Evolutionary conservation across 176 grass and related monocot species (phyloP).

Genomic region (Triticum monococcum): DNA sequence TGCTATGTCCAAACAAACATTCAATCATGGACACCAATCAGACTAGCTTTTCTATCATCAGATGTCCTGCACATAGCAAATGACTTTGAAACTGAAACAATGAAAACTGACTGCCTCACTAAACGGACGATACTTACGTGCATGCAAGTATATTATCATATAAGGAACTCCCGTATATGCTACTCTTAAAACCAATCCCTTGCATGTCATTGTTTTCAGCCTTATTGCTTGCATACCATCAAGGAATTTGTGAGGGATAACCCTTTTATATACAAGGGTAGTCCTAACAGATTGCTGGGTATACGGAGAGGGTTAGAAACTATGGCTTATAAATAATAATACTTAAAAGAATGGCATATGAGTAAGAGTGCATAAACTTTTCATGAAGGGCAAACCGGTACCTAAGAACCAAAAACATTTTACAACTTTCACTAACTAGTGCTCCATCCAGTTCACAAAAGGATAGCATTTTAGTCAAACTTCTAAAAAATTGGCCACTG

Average conservation of each 20-base stretch:
- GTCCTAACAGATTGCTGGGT: too few relatives aligned
- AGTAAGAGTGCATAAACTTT: too few relatives aligned
- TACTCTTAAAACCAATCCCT: neutral
- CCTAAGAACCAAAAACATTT: too few relatives aligned
- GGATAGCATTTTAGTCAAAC: neutral
- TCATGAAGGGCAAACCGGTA: too few relatives aligned
- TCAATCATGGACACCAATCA: neutral
- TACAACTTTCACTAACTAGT: too few relatives aligned
- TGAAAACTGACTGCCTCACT: neutral
- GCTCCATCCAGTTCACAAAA: too few relatives aligned
- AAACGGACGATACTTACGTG: neutral
- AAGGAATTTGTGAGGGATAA: too few relatives aligned
- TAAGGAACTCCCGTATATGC: neutral
- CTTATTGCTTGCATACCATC: neutral
- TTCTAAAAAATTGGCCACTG: neutral
- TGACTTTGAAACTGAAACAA: constrained; percentile 17
- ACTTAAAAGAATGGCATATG: too few relatives aligned
- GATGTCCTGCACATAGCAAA: neutral
- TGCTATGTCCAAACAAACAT: neutral
- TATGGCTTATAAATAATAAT: too few relatives aligned
- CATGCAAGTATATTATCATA: neutral
- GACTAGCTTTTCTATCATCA: constrained; percentile 15
- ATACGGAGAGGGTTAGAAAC: too few relatives aligned
- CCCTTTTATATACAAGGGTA: too few relatives aligned
- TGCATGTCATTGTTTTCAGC: neutral